These are phyloP conservation scores for Prunus kanzakura DNA, from an alignment of 306 rosid genomes.

Conservation along the genomic window DNA sequence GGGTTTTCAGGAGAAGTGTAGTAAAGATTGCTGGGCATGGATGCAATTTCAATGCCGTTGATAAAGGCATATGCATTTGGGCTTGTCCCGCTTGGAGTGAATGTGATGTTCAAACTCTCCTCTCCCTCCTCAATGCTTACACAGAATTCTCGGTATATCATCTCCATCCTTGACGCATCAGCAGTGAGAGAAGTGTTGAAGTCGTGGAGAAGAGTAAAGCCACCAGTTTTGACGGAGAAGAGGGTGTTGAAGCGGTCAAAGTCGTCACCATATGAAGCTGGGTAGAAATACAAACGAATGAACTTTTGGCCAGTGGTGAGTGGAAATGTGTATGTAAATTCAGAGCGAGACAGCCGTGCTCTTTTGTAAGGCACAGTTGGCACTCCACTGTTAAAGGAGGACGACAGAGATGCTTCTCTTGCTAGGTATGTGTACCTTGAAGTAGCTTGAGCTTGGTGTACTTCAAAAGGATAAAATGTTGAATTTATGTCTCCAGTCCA, in stretches of 20 bases:
- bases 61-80: too few relatives aligned
- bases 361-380: background rate
- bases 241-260: constrained; percentile 3
- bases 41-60: constrained; percentile 36
- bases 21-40: constrained; percentile 59
- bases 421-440: background rate
- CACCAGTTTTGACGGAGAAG: constrained; percentile 11
- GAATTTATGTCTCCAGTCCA: constrained; percentile 22
- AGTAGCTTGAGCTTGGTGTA: background rate
- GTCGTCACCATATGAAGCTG: background rate
- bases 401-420: background rate
- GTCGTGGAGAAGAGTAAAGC: constrained; percentile 13
- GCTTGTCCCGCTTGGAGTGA: constrained; percentile 6
- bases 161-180: fast-evolving
- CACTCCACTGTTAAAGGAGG: background rate
- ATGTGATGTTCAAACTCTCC: constrained; percentile 13
- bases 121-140: background rate
- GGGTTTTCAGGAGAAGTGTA: background rate
- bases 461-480: background rate
- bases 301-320: constrained; percentile 19
- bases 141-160: background rate
- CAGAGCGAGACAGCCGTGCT: constrained; percentile 2
- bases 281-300: constrained; percentile 21
- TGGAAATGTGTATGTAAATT: constrained; percentile 1
- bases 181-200: constrained; percentile 16